Evolutionary conservation across 2,329 filamentous ascomycete species (phyloP).

Genomic region (Zasmidium cellare): DNA sequence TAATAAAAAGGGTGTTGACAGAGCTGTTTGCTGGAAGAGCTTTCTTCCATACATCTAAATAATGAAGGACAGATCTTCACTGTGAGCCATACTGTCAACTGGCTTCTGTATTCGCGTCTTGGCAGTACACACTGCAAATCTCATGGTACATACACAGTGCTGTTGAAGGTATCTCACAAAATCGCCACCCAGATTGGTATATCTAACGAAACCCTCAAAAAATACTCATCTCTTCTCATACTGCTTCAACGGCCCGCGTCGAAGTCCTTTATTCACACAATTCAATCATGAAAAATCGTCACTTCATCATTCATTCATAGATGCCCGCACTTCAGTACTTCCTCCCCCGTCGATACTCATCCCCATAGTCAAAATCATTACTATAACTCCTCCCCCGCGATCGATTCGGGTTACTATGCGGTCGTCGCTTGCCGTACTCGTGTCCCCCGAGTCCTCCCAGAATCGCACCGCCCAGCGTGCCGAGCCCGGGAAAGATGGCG

Average conservation of each 20-base stretch:
- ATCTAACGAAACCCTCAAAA: background rate
- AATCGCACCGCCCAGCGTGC: constrained; percentile 40
- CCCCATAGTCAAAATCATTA: constrained; percentile 20
- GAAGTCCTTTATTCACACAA: too few relatives aligned
- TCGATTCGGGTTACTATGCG: constrained; percentile 20
- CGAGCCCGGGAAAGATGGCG: constrained; percentile 45
- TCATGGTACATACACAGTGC: too few relatives aligned
- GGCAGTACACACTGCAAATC: too few relatives aligned
- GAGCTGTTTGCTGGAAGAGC: background rate
- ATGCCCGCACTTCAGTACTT: constrained; percentile 14
- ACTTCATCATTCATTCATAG: constrained; percentile 1
- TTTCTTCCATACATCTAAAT: too few relatives aligned
- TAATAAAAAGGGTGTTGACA: background rate
- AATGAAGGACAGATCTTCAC: too few relatives aligned
- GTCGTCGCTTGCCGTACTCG: constrained; percentile 38
- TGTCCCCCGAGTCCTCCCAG: constrained; percentile 45
- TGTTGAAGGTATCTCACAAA: too few relatives aligned
- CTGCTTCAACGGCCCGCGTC: constrained; percentile 14
- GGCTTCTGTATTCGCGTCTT: too few relatives aligned
- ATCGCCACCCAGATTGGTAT: too few relatives aligned
- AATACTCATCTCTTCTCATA: too few relatives aligned
- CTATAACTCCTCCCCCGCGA: constrained; percentile 17
- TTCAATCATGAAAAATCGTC: background rate
- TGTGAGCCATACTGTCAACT: too few relatives aligned
- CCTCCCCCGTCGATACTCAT: constrained; percentile 22